These are phyloP conservation scores for Fusarium poae DNA, from an alignment of 2,329 filamentous ascomycete genomes.

Conservation along the genomic window DNA sequence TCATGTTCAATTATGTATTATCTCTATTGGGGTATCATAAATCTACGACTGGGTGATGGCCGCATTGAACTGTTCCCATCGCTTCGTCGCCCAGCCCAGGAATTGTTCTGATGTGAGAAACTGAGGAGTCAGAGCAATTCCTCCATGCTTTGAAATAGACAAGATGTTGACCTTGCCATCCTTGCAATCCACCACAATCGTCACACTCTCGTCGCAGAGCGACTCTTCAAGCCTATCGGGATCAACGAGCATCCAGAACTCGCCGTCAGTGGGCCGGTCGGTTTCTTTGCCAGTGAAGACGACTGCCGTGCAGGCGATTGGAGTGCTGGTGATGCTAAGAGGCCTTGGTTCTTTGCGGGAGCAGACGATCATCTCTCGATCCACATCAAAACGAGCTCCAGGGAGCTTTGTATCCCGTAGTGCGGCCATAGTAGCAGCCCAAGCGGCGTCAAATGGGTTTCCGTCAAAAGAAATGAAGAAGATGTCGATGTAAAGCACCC, in stretches of 20 bases:
- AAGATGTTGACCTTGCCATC: constrained; percentile 70
- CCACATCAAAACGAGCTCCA: constrained; percentile 83
- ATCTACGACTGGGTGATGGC: constrained; percentile 52
- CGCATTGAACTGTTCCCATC: constrained; percentile 55
- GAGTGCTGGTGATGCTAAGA: constrained; percentile 74
- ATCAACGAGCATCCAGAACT: constrained; percentile 85
- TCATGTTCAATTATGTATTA: constrained; percentile 10
- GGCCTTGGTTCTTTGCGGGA: constrained; percentile 67
- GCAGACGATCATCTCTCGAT: constrained; percentile 84
- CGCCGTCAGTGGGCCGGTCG: constrained; percentile 59
- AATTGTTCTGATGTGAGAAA: constrained; percentile 75
- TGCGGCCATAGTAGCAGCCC: constrained; percentile 86
- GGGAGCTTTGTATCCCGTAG: constrained; percentile 83
- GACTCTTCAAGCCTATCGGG: constrained; percentile 91
- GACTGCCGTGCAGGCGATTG: constrained; percentile 81
- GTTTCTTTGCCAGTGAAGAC: constrained; percentile 78
- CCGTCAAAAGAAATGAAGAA: constrained; percentile 94
- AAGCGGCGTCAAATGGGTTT: constrained; percentile 91
- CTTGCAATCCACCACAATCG: constrained; percentile 78
- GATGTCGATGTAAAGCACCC: constrained; percentile 95
- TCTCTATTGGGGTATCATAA: constrained; percentile 46
- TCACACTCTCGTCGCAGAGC: constrained; percentile 85
- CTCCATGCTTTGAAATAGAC: constrained; percentile 86
- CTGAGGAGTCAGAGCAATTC: constrained; percentile 74
- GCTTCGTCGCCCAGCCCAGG: constrained; percentile 51